These are phyloP conservation scores for Papiliotrema fonsecae DNA, from an alignment of 1,284 basidiomycete genomes.

Conservation along the genomic window DNA sequence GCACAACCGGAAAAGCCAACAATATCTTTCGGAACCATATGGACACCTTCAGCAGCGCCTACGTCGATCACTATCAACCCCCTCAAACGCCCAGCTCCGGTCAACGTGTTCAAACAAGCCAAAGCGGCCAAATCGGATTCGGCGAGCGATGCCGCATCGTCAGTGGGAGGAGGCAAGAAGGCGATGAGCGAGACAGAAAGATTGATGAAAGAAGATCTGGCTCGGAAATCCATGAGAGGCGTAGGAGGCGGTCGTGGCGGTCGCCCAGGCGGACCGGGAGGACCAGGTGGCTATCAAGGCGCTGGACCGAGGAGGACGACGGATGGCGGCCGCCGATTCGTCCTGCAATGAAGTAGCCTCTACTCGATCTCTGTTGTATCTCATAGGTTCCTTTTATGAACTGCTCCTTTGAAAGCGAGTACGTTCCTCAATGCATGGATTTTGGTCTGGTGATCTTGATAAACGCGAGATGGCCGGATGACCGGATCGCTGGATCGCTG, in stretches of 20 bases:
- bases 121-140: conserved; percentile 48
- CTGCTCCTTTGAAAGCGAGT: too few species aligned
- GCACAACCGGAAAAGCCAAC: conserved; percentile 1
- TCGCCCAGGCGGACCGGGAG: too few species aligned
- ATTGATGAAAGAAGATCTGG: conserved; percentile 79
- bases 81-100: conserved; percentile 49
- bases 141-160: conserved; percentile 53
- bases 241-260: conserved; percentile 2
- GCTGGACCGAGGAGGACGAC: conserved; percentile 4
- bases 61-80: conserved; percentile 29
- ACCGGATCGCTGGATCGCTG: too few species aligned
- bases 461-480: too few species aligned
- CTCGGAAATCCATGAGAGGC: conserved; percentile 56
- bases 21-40: conserved; percentile 17
- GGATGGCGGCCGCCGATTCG: conserved; percentile 3
- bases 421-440: too few species aligned
- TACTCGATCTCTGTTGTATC: too few species aligned
- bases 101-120: conserved; percentile 62
- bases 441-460: too few species aligned
- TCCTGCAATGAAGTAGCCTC: conserved; percentile 3
- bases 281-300: conserved; percentile 11
- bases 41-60: conserved; percentile 6
- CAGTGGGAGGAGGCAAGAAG: conserved; percentile 47
- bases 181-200: conserved; percentile 74
- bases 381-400: too few species aligned